Evolutionary conservation across 2,329 filamentous ascomycete species (phyloP).

Genomic region (Pestalotiopsis sp.): DNA sequence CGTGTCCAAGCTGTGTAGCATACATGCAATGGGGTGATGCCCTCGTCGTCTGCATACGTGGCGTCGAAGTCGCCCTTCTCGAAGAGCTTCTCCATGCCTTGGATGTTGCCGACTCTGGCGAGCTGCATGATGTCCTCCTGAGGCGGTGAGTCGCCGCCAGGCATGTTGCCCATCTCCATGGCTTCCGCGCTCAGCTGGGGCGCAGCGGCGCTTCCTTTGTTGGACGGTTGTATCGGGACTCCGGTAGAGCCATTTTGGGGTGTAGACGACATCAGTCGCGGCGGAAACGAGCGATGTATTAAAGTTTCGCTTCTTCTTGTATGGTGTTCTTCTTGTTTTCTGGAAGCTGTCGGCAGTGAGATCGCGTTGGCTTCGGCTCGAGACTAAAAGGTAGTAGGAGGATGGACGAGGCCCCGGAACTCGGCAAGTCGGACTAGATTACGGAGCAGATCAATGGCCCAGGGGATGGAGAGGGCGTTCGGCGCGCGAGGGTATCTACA

Average conservation of each 20-base stretch:
- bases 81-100: conserved; percentile 86
- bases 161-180: conserved; percentile 57
- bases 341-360: background rate
- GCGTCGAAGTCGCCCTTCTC: conserved; percentile 81
- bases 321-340: background rate
- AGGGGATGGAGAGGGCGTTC: background rate
- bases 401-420: background rate
- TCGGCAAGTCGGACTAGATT: conserved; percentile 1
- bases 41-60: conserved; percentile 84
- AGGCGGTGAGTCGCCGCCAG: conserved; percentile 39
- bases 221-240: conserved; percentile 56
- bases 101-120: conserved; percentile 83
- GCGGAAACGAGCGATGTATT: background rate
- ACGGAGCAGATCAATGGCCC: background rate
- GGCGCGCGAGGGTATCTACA: background rate
- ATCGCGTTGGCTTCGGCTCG: background rate
- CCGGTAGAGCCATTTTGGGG: conserved; percentile 36
- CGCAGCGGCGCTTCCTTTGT: conserved; percentile 55
- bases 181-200: conserved; percentile 59
- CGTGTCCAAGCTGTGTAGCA: conserved; percentile 31
- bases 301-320: background rate
- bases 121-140: conserved; percentile 95
- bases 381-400: background rate
- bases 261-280: conserved; percentile 43
- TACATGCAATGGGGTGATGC: conserved; percentile 95